A percentile compares a stretch with the other conserved stretches of the same genome.
Conservation (phyloP, 1,139 yeast genomes). For the Candida tetrigidarum region DNA sequence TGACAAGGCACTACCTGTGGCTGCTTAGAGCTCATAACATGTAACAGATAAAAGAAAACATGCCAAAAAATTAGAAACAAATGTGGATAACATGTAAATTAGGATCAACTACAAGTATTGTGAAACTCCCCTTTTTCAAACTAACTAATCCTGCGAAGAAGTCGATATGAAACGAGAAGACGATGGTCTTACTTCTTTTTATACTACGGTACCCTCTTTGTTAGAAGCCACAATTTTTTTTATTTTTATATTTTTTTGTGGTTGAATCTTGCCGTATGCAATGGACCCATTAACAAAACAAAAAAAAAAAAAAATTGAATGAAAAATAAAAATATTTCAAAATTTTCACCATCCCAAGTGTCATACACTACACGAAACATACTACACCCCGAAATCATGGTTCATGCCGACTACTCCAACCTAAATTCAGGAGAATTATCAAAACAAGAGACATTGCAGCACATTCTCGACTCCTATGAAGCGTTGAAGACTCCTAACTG, state of each 20-base stretch:
- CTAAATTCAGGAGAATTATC: constrained; percentile 35
- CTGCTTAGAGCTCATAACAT: no score
- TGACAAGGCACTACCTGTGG: no score
- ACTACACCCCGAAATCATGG: background rate
- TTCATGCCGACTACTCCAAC: constrained; percentile 72
- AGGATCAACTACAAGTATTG: no score
- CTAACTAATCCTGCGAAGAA: no score
- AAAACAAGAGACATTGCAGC: constrained; percentile 63
- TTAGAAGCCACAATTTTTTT: background rate
- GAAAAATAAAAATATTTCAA: background rate
- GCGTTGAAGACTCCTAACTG: constrained; percentile 78
- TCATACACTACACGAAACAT: background rate
- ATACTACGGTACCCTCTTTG: no score
- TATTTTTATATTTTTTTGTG: no score
- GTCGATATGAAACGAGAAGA: no score
- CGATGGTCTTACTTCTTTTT: no score
- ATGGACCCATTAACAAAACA: background rate
- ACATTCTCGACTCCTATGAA: constrained; percentile 60
- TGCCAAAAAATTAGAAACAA: no score
- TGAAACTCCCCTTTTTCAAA: no score
- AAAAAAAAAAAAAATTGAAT: background rate
- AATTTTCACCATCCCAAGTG: background rate
- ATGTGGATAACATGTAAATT: no score
- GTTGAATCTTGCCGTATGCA: background rate
- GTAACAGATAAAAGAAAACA: no score